Evolutionary conservation across 306 rosid genomes (phyloP).

Genomic region (Styphnolobium japonicum): DNA sequence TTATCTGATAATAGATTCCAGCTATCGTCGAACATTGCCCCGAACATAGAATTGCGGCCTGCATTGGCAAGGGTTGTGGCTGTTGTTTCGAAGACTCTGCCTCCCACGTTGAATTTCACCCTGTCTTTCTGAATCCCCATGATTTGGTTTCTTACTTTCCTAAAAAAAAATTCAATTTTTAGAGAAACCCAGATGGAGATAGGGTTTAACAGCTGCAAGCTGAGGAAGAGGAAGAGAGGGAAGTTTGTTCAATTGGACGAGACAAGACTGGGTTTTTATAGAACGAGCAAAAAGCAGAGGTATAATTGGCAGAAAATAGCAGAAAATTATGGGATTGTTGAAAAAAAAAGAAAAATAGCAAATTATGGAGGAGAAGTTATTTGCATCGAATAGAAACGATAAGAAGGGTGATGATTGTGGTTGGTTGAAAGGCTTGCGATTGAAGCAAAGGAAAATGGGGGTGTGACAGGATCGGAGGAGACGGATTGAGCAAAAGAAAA

Average conservation of each 20-base stretch:
- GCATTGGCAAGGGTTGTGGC: constrained; percentile 88
- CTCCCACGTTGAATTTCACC: constrained; percentile 87
- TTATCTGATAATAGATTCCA: constrained; percentile 52
- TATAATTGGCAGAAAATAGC: neutral
- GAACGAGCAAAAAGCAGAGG: constrained; percentile 3
- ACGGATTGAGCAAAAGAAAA: constrained; percentile 1
- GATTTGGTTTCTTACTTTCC: constrained; percentile 20
- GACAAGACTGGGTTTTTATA: neutral
- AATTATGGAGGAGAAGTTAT: neutral
- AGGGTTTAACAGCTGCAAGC: neutral
- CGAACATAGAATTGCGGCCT: constrained; percentile 81
- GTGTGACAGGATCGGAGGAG: neutral
- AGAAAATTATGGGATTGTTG: neutral
- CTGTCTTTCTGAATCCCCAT: constrained; percentile 72
- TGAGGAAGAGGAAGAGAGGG: neutral
- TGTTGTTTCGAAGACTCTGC: constrained; percentile 85
- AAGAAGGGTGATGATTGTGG: neutral
- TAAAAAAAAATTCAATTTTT: constrained; percentile 23
- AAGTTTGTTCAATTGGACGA: neutral
- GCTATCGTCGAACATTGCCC: constrained; percentile 80
- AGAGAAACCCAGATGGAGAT: constrained; percentile 36
- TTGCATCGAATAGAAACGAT: neutral
- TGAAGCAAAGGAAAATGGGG: constrained; percentile 13
- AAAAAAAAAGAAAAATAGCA: neutral
- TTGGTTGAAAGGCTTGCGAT: constrained; percentile 19